phyloP scores from a whole-genome alignment of 768 basidiomycete genomes.

The Crucibulum laeve region DNA sequence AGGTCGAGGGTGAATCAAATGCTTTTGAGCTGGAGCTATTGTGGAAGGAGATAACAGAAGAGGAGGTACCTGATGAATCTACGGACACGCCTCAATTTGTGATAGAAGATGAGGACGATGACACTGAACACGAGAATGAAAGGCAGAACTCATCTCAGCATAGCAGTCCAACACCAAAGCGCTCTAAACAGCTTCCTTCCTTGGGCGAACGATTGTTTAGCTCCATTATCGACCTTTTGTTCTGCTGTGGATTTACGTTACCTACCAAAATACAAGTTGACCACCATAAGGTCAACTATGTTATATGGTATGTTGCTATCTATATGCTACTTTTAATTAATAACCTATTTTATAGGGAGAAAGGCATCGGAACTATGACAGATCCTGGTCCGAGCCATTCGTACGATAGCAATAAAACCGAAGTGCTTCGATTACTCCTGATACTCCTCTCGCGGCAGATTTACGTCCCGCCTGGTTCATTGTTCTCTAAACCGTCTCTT shows the following conservation, averaged over 20 bases:
- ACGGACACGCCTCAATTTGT: slow-evolving; percentile 71
- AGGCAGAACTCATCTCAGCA: slow-evolving; percentile 11
- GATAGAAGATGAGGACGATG: slow-evolving; percentile 78
- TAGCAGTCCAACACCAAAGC: slow-evolving; percentile 24
- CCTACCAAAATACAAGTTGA: slow-evolving; percentile 74
- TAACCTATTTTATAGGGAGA: slow-evolving; percentile 62
- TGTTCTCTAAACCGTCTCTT: slow-evolving; percentile 70
- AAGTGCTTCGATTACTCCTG: slow-evolving; percentile 85
- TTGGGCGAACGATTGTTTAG: slow-evolving; percentile 78
- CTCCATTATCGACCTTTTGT: slow-evolving; percentile 80
- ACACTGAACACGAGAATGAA: slow-evolving; percentile 27
- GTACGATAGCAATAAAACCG: slow-evolving; percentile 78
- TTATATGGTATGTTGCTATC: slow-evolving; percentile 68
- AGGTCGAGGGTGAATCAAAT: slow-evolving; percentile 66
- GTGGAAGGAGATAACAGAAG: slow-evolving; percentile 67
- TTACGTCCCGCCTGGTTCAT: slow-evolving; percentile 65
- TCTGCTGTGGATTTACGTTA: slow-evolving; percentile 92
- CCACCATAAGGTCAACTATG: slow-evolving; percentile 79
- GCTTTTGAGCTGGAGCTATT: slow-evolving; percentile 75
- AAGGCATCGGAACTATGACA: slow-evolving; percentile 85
- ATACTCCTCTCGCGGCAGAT: slow-evolving; percentile 89
- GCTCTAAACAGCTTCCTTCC: slow-evolving; percentile 54
- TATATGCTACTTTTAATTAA: neutral
- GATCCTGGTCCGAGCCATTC: slow-evolving; percentile 60
- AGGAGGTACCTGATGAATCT: slow-evolving; percentile 22